A percentile compares a stretch with the other conserved stretches of the same genome.
These are phyloP conservation scores for Clarkia xantiana DNA, from an alignment of 345 rosid species.

Conservation along the genomic window DNA sequence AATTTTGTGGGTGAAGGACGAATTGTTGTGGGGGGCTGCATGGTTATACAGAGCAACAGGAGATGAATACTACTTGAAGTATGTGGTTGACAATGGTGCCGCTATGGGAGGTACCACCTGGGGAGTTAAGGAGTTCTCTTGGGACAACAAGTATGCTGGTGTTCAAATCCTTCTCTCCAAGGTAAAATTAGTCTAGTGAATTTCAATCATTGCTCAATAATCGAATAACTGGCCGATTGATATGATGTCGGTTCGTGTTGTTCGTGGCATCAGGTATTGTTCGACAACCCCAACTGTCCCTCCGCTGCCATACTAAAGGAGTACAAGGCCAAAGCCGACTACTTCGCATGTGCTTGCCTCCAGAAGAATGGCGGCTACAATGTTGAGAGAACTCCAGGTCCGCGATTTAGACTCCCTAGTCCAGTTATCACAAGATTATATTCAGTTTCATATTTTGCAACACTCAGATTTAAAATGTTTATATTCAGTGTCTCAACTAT, in stretches of 20 bases:
- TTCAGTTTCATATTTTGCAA: too few relatives aligned
- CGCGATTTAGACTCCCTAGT: too few relatives aligned
- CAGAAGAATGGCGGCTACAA: slow-evolving; percentile 68
- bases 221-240: background rate
- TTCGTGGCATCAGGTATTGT: slow-evolving; percentile 28
- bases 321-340: slow-evolving; percentile 64
- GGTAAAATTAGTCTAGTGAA: slow-evolving; percentile 19
- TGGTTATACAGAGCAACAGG: slow-evolving; percentile 64
- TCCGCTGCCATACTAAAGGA: slow-evolving; percentile 32
- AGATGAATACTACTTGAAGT: slow-evolving; percentile 54
- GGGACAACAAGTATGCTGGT: slow-evolving; percentile 90
- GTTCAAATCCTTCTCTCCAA: slow-evolving; percentile 66
- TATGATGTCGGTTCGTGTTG: background rate
- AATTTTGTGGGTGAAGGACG: slow-evolving; percentile 34
- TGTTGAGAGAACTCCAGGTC: slow-evolving; percentile 54
- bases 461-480: too few relatives aligned
- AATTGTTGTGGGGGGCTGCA: slow-evolving; percentile 68
- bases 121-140: slow-evolving; percentile 81
- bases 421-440: too few relatives aligned
- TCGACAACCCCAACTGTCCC: slow-evolving; percentile 40
- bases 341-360: slow-evolving; percentile 71
- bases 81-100: slow-evolving; percentile 48
- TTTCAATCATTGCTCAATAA: background rate
- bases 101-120: slow-evolving; percentile 85
- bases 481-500: too few relatives aligned